A percentile compares a stretch with the other conserved stretches of the same genome.
Conservation (phyloP, 352 stramenopile genomes). For the Globisporangium mamillatum region DNA sequence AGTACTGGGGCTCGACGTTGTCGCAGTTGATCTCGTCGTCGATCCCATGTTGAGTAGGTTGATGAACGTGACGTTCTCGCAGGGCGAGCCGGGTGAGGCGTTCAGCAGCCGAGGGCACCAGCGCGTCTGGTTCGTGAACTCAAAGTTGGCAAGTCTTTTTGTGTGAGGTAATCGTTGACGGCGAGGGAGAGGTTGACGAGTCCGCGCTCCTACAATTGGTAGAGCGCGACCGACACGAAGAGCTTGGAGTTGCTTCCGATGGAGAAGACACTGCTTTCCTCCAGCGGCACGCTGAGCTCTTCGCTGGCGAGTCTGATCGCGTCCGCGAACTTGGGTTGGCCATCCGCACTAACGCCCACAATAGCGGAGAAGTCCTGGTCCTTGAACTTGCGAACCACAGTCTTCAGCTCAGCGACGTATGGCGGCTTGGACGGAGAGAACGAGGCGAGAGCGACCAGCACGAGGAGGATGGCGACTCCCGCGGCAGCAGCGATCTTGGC, state of each 20-base stretch:
- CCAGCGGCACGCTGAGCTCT: constrained; percentile 37
- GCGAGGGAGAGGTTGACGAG: constrained; percentile 32
- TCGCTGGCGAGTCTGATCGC: constrained; percentile 42
- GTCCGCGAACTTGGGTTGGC: constrained; percentile 35
- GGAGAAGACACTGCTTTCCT: constrained; percentile 42
- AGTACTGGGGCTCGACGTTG: constrained; percentile 17
- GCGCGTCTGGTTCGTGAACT: constrained; percentile 35
- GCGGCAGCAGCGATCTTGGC: background rate
- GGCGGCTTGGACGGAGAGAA: background rate
- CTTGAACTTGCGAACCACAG: background rate
- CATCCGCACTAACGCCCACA: constrained; percentile 40
- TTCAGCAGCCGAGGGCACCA: constrained; percentile 41
- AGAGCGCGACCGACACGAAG: constrained; percentile 42
- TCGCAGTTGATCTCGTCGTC: constrained; percentile 29
- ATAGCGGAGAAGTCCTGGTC: constrained; percentile 40
- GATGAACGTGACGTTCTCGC: constrained; percentile 52
- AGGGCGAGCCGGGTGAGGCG: constrained; percentile 17
- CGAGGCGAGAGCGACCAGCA: background rate
- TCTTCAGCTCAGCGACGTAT: background rate
- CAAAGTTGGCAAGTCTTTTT: constrained; percentile 39
- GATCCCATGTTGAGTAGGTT: constrained; percentile 58
- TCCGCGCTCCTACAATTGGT: constrained; percentile 53
- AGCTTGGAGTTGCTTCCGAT: constrained; percentile 61
- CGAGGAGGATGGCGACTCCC: background rate
- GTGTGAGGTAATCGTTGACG: constrained; percentile 34